phyloP scores from a whole-genome alignment of 306 rosid species.

The Hippophae tibetana region DNA sequence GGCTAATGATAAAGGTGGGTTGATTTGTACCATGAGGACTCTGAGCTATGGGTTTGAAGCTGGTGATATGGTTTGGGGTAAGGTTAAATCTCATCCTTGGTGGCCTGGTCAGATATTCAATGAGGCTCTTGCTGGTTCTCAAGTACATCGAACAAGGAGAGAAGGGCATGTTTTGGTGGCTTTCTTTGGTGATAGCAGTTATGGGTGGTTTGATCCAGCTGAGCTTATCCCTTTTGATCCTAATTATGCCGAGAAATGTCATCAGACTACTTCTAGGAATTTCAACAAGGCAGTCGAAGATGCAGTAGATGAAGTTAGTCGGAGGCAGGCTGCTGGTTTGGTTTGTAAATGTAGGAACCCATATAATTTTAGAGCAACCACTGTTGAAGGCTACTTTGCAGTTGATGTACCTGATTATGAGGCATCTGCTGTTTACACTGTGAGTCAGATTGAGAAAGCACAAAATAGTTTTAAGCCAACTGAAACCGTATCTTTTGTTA shows the following conservation, averaged over 20 bases:
- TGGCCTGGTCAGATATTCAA: constrained; percentile 94
- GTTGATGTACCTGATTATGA: constrained; percentile 84
- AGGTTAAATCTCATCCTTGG: constrained; percentile 99
- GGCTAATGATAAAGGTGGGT: constrained; percentile 54
- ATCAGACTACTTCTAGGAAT: constrained; percentile 47
- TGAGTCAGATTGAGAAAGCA: constrained; percentile 48
- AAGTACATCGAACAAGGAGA: constrained; percentile 62
- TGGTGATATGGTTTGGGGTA: constrained; percentile 97
- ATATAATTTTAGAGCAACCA: constrained; percentile 39
- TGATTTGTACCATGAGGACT: constrained; percentile 45
- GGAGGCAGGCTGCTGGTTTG: constrained; percentile 64
- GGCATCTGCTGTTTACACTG: constrained; percentile 63
- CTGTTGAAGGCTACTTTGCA: constrained; percentile 51
- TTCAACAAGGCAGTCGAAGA: constrained; percentile 84
- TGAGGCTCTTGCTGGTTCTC: constrained; percentile 58
- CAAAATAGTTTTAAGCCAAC: constrained; percentile 48
- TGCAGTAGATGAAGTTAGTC: constrained; percentile 73
- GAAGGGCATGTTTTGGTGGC: constrained; percentile 86
- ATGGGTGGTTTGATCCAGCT: constrained; percentile 93
- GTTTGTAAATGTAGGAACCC: constrained; percentile 70
- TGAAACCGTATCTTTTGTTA: constrained; percentile 56
- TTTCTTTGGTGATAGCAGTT: constrained; percentile 91
- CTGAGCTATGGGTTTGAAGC: constrained; percentile 57
- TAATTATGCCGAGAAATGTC: constrained; percentile 68
- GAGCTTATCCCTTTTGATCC: constrained; percentile 71